A percentile compares a stretch with the other conserved stretches of the same genome.
phyloP scores from a whole-genome alignment of 2,329 filamentous ascomycete species.

The Niveomyces coronatus region DNA sequence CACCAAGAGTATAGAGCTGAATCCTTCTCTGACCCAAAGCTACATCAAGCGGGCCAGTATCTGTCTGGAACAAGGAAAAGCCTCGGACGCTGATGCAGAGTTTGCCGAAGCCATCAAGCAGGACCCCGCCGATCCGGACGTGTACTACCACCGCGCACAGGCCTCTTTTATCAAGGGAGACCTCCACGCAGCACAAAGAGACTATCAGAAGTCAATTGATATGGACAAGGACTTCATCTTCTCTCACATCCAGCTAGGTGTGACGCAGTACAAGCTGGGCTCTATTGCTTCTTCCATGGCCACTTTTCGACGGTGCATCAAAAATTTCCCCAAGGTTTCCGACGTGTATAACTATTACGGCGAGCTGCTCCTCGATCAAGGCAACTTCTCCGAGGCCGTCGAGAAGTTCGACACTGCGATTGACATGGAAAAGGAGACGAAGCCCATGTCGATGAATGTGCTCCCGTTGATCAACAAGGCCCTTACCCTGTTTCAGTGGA shows the following conservation, averaged over 20 bases:
- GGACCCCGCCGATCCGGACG: constrained; percentile 84
- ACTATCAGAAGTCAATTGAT: constrained; percentile 99
- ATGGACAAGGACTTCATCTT: constrained; percentile 95
- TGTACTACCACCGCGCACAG: constrained; percentile 98
- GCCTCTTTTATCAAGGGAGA: constrained; percentile 96
- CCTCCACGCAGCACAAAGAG: constrained; percentile 86
- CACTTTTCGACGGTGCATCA: constrained; percentile 92
- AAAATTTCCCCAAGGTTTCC: constrained; percentile 93
- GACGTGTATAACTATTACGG: constrained; percentile 99
- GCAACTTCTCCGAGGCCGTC: constrained; percentile 89
- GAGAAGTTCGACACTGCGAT: constrained; percentile 98
- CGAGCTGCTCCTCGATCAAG: constrained; percentile 90
- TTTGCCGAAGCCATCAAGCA: constrained; percentile 78
- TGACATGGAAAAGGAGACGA: constrained; percentile 92
- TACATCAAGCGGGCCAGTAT: constrained; percentile 99
- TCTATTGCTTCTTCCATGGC: constrained; percentile 97
- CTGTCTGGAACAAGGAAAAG: constrained; percentile 84
- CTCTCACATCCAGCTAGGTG: constrained; percentile 97
- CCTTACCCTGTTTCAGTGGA: constrained; percentile 94
- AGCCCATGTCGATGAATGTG: constrained; percentile 94
- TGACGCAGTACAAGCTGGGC: constrained; percentile 99
- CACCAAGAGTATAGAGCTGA: constrained; percentile 84
- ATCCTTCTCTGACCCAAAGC: constrained; percentile 82
- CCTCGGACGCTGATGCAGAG: constrained; percentile 76
- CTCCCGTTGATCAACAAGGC: constrained; percentile 98